Conservation (phyloP, 2,329 filamentous ascomycete species). For the Fusarium fracticaudum region DNA sequence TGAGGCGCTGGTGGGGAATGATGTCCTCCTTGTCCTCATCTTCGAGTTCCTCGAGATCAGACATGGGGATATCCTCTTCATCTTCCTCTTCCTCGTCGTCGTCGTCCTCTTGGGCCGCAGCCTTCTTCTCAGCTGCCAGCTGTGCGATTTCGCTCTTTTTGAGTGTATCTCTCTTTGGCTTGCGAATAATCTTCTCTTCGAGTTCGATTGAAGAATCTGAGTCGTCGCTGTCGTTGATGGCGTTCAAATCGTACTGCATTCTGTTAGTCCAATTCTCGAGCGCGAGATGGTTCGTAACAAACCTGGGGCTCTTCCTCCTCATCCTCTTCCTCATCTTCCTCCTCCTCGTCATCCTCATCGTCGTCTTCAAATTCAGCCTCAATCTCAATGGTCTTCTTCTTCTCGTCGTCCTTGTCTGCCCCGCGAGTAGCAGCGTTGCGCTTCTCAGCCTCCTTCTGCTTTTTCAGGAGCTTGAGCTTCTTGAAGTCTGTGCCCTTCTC, state of each 20-base stretch:
- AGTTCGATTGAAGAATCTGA: conserved; percentile 80
- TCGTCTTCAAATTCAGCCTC: conserved; percentile 48
- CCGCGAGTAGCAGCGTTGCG: conserved; percentile 45
- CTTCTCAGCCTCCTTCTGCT: conserved; percentile 56
- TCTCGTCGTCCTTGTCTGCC: conserved; percentile 47
- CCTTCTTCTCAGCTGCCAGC: conserved; percentile 41
- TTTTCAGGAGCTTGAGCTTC: conserved; percentile 61
- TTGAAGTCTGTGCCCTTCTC: conserved; percentile 65
- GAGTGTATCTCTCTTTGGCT: conserved; percentile 57
- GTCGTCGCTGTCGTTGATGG: conserved; percentile 68
- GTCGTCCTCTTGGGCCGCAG: conserved; percentile 48
- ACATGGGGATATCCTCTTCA: conserved; percentile 88
- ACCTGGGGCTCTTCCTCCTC: conserved; percentile 46
- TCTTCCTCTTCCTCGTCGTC: conserved; percentile 75
- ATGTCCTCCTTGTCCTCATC: conserved; percentile 88
- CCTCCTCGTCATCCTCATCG: conserved; percentile 52
- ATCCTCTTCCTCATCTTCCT: conserved; percentile 44
- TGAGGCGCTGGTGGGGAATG: conserved; percentile 89
- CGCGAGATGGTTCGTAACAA: conserved; percentile 5
- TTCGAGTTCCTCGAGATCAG: conserved; percentile 80
- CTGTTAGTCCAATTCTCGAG: background rate
- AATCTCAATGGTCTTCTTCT: conserved; percentile 48
- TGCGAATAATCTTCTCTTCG: conserved; percentile 73
- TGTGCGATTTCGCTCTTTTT: conserved; percentile 44
- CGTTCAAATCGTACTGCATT: conserved; percentile 61